Evolutionary conservation across 192 early-diverging fungal species (phyloP).

Genomic region (Rhizoclosmatium sp.): DNA sequence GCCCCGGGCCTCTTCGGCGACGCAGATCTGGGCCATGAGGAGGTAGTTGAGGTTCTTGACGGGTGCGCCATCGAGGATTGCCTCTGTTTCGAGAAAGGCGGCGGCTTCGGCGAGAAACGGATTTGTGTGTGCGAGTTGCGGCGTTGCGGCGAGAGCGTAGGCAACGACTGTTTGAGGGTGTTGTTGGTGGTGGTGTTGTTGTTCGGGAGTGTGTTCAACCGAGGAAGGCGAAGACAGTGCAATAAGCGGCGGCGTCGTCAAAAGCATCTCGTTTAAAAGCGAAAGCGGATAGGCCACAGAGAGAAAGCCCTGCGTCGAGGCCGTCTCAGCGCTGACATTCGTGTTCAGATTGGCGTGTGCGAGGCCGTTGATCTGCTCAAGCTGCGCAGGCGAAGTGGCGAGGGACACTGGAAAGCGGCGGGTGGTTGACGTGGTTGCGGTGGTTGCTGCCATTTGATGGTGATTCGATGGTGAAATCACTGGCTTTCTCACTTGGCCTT

Average conservation of each 20-base stretch:
- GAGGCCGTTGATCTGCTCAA: slow-evolving; percentile 4
- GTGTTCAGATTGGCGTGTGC: not conserved
- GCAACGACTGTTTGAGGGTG: not conserved
- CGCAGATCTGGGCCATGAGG: not conserved
- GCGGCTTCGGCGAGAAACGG: not conserved
- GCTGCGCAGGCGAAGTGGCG: not conserved
- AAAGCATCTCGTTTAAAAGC: not conserved
- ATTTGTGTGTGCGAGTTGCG: not conserved
- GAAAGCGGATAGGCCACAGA: not conserved
- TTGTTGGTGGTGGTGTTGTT: no score
- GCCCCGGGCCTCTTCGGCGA: not conserved
- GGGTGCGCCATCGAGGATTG: not conserved
- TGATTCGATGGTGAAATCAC: not conserved
- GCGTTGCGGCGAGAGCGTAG: not conserved
- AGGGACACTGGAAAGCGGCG: no score
- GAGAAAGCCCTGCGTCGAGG: not conserved
- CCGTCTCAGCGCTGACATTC: not conserved
- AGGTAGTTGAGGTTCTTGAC: not conserved
- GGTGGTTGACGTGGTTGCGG: no score
- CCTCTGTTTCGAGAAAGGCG: not conserved
- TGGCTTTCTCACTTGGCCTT: not conserved
- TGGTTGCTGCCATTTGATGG: not conserved
- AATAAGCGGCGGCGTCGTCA: slow-evolving; percentile 4
- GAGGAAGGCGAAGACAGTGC: not conserved
- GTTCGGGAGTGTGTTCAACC: no score